Evolutionary conservation across 1,284 basidiomycete species (phyloP), one percentile per base, ranked within the genome.

Genomic region (Golubevia pallescens): DNA sequence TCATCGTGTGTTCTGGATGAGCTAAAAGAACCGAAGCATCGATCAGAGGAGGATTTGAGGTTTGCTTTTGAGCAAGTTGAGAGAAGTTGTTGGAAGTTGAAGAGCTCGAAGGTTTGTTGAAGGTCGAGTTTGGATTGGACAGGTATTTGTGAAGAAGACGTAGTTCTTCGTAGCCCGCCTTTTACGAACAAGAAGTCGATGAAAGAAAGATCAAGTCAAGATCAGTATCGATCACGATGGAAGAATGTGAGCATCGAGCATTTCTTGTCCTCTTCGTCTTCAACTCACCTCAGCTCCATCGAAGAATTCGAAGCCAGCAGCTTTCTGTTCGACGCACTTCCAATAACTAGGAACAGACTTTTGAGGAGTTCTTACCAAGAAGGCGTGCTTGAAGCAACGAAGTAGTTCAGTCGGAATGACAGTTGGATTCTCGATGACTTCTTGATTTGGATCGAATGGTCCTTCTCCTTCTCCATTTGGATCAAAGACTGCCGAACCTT

Each of bases 331-430:
- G n/a, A 72, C 70, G 64, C 75, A 81, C 65, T 81, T 81, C 61
- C 68, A 81, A 69, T 84, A 84, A 52, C 69, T 73, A 3, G 77
- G 77, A 13, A 81, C 70, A 10, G 74, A 73, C 64, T 79, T 81
- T 61, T 77, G 66, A 13, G 81, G 81, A 0, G 81, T 84, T 48
- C 81, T 75, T 24, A 84, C 77, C 24, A 84, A 67, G 70, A 84
- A 84, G 7, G 81, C 77, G 65, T 84, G 78, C 53, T 74, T 65
- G 70, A 84, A 84, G 7, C 77, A 62, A 24, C 73, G 73, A 3
- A 84, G 58, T 16, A 81, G 68, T 3, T 71, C 61, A 10, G 73
- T 84, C 3, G 81, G 74, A 13, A 84, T 65, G 8, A 74, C 71
- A 8, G 81, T 83, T 10, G 81, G 81, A 63, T 84, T 84, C 6